phyloP scores from a whole-genome alignment of 352 stramenopile species.

The Saprolegnia diclina region DNA sequence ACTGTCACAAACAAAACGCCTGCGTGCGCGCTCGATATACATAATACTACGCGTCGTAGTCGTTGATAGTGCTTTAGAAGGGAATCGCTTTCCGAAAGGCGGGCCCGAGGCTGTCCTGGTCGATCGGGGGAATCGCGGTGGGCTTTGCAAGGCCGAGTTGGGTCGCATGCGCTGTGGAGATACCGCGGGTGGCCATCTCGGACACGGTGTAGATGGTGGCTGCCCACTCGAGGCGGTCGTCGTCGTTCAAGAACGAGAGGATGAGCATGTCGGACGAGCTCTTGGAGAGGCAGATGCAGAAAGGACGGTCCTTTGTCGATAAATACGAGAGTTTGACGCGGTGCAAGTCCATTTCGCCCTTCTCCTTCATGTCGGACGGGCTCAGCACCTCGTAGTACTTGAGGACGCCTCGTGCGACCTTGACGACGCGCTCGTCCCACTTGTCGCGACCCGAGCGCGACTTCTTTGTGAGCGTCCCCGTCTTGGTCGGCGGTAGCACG shows the following conservation, averaged over 20 bases:
- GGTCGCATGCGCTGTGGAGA: conserved; percentile 32
- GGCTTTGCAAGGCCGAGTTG: background rate
- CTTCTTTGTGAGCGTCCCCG: conserved; percentile 76
- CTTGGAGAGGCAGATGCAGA: conserved; percentile 74
- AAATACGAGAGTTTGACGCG: conserved; percentile 29
- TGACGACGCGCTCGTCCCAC: conserved; percentile 75
- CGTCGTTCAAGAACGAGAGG: conserved; percentile 51
- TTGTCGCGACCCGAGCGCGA: conserved; percentile 81
- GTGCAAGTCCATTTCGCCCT: conserved; percentile 17
- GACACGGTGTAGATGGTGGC: conserved; percentile 83
- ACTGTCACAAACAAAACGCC: no score
- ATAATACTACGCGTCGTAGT: no score
- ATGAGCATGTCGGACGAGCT: conserved; percentile 83
- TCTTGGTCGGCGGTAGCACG: conserved; percentile 73
- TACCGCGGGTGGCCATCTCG: conserved; percentile 77
- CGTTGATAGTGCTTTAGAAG: background rate
- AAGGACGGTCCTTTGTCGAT: conserved; percentile 37
- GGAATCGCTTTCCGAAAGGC: conserved; percentile 13
- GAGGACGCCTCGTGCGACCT: conserved; percentile 75
- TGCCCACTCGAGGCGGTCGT: conserved; percentile 84
- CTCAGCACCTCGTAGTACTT: conserved; percentile 48
- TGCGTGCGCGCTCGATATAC: no score
- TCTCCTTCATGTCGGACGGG: conserved; percentile 9
- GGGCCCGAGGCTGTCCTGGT: background rate
- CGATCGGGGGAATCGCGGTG: background rate